Evolutionary conservation across 805 yeast genomes (phyloP).

Genomic region (Saccharomyces eubayanus): DNA sequence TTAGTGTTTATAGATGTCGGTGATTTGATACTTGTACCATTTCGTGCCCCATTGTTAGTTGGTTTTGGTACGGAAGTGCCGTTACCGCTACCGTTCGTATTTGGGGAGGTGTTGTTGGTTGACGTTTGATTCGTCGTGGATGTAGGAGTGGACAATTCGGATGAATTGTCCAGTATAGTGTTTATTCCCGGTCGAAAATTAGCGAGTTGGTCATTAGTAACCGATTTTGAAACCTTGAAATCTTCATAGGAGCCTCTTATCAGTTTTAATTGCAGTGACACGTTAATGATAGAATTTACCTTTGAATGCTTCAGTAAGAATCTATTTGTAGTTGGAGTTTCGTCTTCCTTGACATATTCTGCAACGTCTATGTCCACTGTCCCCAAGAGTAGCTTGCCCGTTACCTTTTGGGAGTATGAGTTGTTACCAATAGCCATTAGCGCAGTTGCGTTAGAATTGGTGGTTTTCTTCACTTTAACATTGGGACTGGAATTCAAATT

Average conservation of each 20-base stretch:
- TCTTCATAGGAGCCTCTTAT: slow-evolving; percentile 32
- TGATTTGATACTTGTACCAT: not conserved
- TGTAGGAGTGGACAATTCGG: slow-evolving; percentile 12
- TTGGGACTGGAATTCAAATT: slow-evolving; percentile 8
- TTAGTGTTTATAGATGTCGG: not conserved
- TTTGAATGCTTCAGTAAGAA: slow-evolving; percentile 71
- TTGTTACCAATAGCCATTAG: slow-evolving; percentile 1
- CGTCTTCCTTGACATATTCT: slow-evolving; percentile 51
- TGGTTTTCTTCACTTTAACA: slow-evolving; percentile 1
- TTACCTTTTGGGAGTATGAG: slow-evolving; percentile 22
- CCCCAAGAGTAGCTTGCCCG: slow-evolving; percentile 50
- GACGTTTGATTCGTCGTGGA: slow-evolving; percentile 13
- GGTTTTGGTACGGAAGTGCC: not conserved
- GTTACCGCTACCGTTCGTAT: not conserved
- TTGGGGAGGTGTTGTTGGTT: not conserved
- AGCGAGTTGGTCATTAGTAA: slow-evolving; percentile 22
- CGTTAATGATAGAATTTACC: slow-evolving; percentile 67
- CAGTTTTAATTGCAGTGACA: slow-evolving; percentile 46
- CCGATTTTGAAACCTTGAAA: slow-evolving; percentile 15
- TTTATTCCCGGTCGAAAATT: slow-evolving; percentile 14
- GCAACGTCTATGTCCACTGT: slow-evolving; percentile 56
- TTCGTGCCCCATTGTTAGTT: slow-evolving; percentile 2
- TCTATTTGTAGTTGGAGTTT: slow-evolving; percentile 45
- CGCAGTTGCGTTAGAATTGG: not conserved
- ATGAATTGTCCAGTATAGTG: slow-evolving; percentile 15